Conservation (phyloP, 208 protist genomes). For the Novymonas esmeraldas region DNA sequence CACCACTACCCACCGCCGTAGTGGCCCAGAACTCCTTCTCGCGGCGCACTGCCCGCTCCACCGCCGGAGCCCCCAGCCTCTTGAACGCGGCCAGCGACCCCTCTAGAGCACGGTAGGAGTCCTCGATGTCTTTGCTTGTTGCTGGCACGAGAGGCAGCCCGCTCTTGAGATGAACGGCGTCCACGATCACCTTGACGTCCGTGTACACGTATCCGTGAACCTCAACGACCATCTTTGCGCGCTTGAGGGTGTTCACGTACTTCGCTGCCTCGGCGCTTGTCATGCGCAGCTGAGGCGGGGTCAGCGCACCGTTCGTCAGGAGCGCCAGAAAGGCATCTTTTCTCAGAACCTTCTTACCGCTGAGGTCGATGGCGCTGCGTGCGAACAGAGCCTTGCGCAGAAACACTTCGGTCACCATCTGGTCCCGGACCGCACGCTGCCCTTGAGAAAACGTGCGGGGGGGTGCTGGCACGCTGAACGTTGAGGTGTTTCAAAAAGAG, state of each 20-base stretch:
- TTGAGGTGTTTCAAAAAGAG: too few relatives aligned
- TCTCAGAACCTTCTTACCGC: conserved; percentile 30
- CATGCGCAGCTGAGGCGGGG: conserved; percentile 48
- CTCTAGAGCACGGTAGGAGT: neutral
- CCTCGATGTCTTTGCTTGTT: conserved; percentile 7
- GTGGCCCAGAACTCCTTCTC: conserved; percentile 70
- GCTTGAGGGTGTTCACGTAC: conserved; percentile 45
- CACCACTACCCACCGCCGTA: conserved; percentile 54
- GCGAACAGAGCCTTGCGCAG: conserved; percentile 27
- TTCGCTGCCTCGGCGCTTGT: conserved; percentile 40
- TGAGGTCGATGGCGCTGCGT: conserved; percentile 20
- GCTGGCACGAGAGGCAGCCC: conserved; percentile 47
- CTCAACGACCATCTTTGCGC: conserved; percentile 34
- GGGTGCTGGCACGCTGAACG: too few relatives aligned
- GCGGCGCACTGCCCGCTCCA: conserved; percentile 21
- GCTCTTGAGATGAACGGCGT: conserved; percentile 57
- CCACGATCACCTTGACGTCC: conserved; percentile 43
- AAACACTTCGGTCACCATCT: conserved; percentile 17
- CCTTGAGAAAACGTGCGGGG: too few relatives aligned
- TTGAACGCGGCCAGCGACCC: conserved; percentile 10
- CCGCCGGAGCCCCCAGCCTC: neutral
- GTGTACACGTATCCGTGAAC: conserved; percentile 43
- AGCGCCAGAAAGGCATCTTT: conserved; percentile 44
- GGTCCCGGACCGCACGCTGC: neutral
- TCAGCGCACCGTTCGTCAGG: conserved; percentile 35